Evolutionary conservation across 176 grass and related monocot genomes (phyloP).

Genomic region (Cenchrus americanus): DNA sequence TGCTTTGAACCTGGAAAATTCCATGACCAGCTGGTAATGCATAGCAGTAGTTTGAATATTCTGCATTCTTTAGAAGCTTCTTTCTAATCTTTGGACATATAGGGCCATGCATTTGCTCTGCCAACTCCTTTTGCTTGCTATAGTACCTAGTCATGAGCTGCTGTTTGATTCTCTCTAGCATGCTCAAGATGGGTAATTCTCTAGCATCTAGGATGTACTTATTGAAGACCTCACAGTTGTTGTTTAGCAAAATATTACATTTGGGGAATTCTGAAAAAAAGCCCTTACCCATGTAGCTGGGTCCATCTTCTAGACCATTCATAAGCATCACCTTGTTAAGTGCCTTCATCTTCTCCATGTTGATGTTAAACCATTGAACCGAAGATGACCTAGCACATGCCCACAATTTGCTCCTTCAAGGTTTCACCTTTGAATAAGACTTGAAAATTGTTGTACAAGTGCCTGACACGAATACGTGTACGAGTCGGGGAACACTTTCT

Average conservation of each 20-base stretch:
- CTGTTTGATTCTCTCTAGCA: too few species aligned
- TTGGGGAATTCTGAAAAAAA: neutral
- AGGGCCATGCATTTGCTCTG: too few species aligned
- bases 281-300: too few species aligned
- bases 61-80: too few species aligned
- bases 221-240: neutral
- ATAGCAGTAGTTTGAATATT: neutral
- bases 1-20: neutral
- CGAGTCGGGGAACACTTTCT: neutral
- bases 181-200: too few species aligned
- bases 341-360: neutral
- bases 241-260: neutral
- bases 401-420: neutral
- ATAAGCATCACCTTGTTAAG: neutral
- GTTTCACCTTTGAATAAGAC: neutral
- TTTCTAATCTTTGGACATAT: too few species aligned
- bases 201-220: neutral
- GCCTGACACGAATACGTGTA: neutral
- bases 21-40: neutral
- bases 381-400: neutral
- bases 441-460: neutral
- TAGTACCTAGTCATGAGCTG: too few species aligned
- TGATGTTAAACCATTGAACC: neutral
- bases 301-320: neutral
- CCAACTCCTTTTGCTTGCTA: too few species aligned